These are phyloP conservation scores for Pichia deserticola DNA, from an alignment of 805 yeast species.

Conservation along the genomic window DNA sequence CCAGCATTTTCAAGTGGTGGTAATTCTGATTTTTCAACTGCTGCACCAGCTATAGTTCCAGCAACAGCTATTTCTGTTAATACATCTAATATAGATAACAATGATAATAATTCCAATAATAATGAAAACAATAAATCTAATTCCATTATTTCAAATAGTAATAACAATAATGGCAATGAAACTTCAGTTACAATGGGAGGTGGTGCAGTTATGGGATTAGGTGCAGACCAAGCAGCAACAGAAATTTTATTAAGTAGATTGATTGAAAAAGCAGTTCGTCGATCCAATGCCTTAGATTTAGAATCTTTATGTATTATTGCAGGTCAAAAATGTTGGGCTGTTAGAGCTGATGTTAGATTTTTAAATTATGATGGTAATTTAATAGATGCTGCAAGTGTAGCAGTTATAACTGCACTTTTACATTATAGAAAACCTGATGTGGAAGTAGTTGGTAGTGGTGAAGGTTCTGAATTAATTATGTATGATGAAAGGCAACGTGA, in stretches of 20 bases:
- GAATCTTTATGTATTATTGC: slow-evolving; percentile 88
- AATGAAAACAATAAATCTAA: neutral
- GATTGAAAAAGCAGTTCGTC: slow-evolving; percentile 84
- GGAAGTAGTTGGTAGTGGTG: slow-evolving; percentile 45
- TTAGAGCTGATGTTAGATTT: slow-evolving; percentile 85
- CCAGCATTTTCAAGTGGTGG: slow-evolving; percentile 68
- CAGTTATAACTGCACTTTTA: slow-evolving; percentile 76
- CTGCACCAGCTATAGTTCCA: slow-evolving; percentile 9
- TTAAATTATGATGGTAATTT: slow-evolving; percentile 89
- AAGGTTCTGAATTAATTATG: slow-evolving; percentile 47
- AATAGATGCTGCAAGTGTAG: slow-evolving; percentile 84
- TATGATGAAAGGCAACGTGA: slow-evolving; percentile 73
- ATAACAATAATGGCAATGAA: neutral
- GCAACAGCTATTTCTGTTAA: slow-evolving; percentile 2
- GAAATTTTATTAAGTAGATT: slow-evolving; percentile 76
- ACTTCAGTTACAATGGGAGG: slow-evolving; percentile 6
- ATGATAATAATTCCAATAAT: neutral
- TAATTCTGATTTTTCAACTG: slow-evolving; percentile 22
- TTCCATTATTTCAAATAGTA: neutral
- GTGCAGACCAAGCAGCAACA: slow-evolving; percentile 51
- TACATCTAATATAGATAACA: neutral
- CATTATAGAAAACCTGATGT: slow-evolving; percentile 84
- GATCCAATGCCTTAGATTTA: slow-evolving; percentile 85
- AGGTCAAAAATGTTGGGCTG: slow-evolving; percentile 84
- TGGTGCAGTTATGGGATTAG: slow-evolving; percentile 9